Evolutionary conservation across 2,329 filamentous ascomycete species (phyloP), one percentile per base, ranked within the genome.

Genomic region (Domatiomyces catenatus): DNA sequence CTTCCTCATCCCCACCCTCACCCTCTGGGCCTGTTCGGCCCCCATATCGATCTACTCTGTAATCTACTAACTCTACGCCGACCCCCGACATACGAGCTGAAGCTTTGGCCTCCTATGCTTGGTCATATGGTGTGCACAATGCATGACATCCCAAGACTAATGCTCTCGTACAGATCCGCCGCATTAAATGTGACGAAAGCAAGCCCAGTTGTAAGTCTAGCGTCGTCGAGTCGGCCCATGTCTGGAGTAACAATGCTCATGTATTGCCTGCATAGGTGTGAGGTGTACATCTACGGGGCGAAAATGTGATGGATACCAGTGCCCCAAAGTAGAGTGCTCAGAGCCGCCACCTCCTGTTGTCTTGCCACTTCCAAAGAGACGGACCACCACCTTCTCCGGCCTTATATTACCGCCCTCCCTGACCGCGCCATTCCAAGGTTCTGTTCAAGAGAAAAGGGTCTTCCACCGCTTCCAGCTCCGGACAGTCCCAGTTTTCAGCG

Each of bases 401-500:
- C 51, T 56, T 50, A 56, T 53, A 52, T 53, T 52, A 50, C 56
- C 56, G 24, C 49, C 46, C n/a, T 58, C 53, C 45, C 51, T 52
- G 56, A 68, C 22, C 58, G 68, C 17, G 10, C 66, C 62, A 19
- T 64, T 79, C n/a, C 66, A 71, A 6, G 71, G 81, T 26, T 65
- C 68, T 49, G 65, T 70, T 4, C 67, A 69, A 46, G 79, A 83
- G 54, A 71, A 69, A 17, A 71, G 74, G 47, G 82, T 82, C 58
- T 82, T 82, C 59, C 72, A 79, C 51, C 65, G 81, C 10, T 83
- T 83, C 58, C 73, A 75, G 43, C 68, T 73, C 22, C 76, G 77
- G 44, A 82, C 81, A 0, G 76, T 79, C 1, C 74, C 67, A 46
- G 78, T 81, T 58, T 67, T 84, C 5, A 81, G 80, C 0, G 80